Evolutionary conservation across 352 stramenopile genomes (phyloP).

Genomic region (Phytopythium montanum): DNA sequence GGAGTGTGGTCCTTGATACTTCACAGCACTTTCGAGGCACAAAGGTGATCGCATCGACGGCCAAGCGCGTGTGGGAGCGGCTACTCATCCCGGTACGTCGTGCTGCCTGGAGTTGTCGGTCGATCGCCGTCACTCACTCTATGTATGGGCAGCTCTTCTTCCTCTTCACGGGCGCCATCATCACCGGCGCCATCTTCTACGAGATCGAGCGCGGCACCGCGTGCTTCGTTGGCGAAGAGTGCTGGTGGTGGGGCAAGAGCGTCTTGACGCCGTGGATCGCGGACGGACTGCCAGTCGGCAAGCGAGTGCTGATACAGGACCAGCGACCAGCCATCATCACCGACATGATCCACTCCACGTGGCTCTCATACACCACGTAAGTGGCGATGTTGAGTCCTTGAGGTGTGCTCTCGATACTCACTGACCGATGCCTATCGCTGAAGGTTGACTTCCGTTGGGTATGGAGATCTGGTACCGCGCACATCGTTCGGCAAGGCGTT

Average conservation of each 20-base stretch:
- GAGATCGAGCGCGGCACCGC: conserved; percentile 70
- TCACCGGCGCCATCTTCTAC: conserved; percentile 62
- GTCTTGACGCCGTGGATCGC: conserved; percentile 43
- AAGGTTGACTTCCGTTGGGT: conserved; percentile 69
- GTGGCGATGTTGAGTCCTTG: not conserved
- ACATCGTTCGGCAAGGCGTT: conserved; percentile 67
- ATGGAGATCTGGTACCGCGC: conserved; percentile 60
- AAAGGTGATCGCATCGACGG: conserved; percentile 58
- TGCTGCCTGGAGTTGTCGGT: not conserved
- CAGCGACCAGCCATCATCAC: conserved; percentile 33
- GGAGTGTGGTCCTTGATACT: not conserved
- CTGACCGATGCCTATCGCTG: not conserved
- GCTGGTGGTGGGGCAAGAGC: conserved; percentile 55
- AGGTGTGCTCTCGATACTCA: not conserved
- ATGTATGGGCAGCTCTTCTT: conserved; percentile 56
- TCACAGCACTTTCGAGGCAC: conserved; percentile 62
- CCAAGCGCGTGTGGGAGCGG: conserved; percentile 46
- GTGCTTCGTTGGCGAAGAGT: conserved; percentile 53
- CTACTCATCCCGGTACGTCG: conserved; percentile 52
- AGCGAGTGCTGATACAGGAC: conserved; percentile 69
- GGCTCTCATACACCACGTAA: conserved; percentile 67
- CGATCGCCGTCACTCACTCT: not conserved
- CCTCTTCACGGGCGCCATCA: conserved; percentile 59
- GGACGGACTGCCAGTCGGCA: conserved; percentile 34
- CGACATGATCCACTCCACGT: conserved; percentile 70